These are phyloP conservation scores for Astrothelium macrocarpum DNA, from an alignment of 495 filamentous ascomycete species.

Conservation along the genomic window DNA sequence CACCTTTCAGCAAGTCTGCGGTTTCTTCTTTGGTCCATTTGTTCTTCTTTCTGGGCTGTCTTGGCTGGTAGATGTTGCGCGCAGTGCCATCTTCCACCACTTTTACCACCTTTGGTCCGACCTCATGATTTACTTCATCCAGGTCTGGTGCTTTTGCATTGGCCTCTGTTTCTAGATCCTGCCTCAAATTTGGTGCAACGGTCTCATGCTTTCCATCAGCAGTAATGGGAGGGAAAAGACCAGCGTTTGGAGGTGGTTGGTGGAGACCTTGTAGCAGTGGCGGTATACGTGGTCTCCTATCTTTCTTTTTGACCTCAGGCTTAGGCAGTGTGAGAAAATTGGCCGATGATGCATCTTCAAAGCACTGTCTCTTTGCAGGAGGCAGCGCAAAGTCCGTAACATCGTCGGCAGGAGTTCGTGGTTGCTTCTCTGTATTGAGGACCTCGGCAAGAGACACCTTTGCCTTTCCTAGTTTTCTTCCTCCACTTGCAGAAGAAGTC, in stretches of 20 bases:
- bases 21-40: constrained; percentile 82
- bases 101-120: background rate
- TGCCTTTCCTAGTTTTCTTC: background rate
- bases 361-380: background rate
- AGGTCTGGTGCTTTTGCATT: background rate
- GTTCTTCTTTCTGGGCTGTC: constrained; percentile 19
- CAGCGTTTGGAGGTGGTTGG: constrained; percentile 31
- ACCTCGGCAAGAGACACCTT: background rate
- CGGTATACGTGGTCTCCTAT: constrained; percentile 19
- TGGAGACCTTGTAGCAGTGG: constrained; percentile 31
- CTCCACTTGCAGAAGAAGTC: background rate
- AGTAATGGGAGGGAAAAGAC: constrained; percentile 30
- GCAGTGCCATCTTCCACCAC: background rate
- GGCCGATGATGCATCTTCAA: background rate
- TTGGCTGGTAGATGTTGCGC: background rate
- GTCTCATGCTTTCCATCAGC: constrained; percentile 11
- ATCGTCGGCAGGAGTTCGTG: background rate
- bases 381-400: background rate
- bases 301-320: constrained; percentile 4
- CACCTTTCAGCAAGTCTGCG: constrained; percentile 62
- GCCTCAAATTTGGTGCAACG: constrained; percentile 4
- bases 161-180: background rate
- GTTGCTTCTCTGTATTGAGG: constrained; percentile 1
- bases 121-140: background rate
- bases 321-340: background rate